These are phyloP conservation scores for Cephaloascus fragrans DNA, from an alignment of 805 yeast genomes.

Conservation along the genomic window DNA sequence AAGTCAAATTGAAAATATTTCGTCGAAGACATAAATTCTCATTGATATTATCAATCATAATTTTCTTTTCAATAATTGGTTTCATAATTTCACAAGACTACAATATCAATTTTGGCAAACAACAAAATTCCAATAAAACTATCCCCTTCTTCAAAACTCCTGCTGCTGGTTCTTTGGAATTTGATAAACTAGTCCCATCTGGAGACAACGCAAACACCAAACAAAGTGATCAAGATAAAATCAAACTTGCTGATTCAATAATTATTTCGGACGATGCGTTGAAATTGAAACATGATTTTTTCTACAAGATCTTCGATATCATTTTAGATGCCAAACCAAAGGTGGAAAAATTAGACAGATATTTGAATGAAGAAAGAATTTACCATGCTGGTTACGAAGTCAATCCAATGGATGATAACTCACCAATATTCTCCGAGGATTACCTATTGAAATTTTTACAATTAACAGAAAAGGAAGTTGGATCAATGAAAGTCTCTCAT, in stretches of 20 bases:
- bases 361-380: slow-evolving; percentile 35
- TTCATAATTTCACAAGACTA: neutral
- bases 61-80: neutral
- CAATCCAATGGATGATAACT: slow-evolving; percentile 17
- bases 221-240: neutral
- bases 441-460: slow-evolving; percentile 41
- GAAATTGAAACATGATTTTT: slow-evolving; percentile 29
- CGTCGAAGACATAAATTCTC: neutral
- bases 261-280: slow-evolving; percentile 5
- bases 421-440: slow-evolving; percentile 40
- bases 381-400: slow-evolving; percentile 46
- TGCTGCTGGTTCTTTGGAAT: neutral
- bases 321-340: slow-evolving; percentile 35
- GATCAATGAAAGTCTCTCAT: slow-evolving; percentile 38
- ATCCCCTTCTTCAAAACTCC: neutral
- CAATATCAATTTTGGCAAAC: neutral
- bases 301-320: slow-evolving; percentile 28
- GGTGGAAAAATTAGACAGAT: slow-evolving; percentile 28
- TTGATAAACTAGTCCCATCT: neutral
- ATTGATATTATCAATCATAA: neutral
- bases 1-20: neutral
- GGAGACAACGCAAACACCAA: neutral
- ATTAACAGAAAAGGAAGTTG: slow-evolving; percentile 30
- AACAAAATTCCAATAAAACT: neutral
- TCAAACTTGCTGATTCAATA: neutral